phyloP scores from a whole-genome alignment of 306 rosid genomes.

The Cucurbita ficifolia region DNA sequence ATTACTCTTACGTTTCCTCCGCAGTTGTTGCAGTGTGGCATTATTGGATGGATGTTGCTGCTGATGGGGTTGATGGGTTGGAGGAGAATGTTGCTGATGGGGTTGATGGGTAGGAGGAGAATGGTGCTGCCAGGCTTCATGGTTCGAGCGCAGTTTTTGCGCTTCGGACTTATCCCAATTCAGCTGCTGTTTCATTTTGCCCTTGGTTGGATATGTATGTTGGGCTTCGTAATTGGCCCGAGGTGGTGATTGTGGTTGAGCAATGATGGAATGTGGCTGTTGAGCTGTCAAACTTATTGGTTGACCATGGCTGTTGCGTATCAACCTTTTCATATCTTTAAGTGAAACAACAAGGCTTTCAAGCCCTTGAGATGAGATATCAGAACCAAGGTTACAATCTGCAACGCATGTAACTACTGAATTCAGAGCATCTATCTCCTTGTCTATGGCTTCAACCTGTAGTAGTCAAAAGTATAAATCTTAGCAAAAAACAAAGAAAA shows the following conservation, averaged over 20 bases:
- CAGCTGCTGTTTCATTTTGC: not conserved
- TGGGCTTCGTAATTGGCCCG: not conserved
- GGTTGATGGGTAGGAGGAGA: not conserved
- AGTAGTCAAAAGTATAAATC: not conserved
- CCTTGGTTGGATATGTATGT: not conserved
- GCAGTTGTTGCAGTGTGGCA: not conserved
- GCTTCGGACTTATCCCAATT: not conserved
- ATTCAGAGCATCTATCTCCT: slow-evolving; percentile 21
- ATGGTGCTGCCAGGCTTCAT: not conserved
- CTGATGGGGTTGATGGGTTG: not conserved
- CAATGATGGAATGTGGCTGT: not conserved
- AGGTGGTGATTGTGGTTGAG: not conserved
- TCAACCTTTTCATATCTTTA: slow-evolving; percentile 7
- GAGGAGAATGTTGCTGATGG: not conserved
- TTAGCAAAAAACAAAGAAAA: not conserved
- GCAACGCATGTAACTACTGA: slow-evolving; percentile 22
- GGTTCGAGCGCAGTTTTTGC: not conserved
- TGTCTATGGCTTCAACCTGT: slow-evolving; percentile 26
- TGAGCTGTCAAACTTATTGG: not conserved
- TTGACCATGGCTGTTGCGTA: not conserved
- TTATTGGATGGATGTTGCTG: too few relatives aligned
- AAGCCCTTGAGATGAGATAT: slow-evolving; percentile 16
- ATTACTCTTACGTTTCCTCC: not conserved
- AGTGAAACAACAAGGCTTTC: slow-evolving; percentile 13
- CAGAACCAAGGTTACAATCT: slow-evolving; percentile 24